These are phyloP conservation scores for Candida berthetii DNA, from an alignment of 805 yeast species.

Conservation along the genomic window DNA sequence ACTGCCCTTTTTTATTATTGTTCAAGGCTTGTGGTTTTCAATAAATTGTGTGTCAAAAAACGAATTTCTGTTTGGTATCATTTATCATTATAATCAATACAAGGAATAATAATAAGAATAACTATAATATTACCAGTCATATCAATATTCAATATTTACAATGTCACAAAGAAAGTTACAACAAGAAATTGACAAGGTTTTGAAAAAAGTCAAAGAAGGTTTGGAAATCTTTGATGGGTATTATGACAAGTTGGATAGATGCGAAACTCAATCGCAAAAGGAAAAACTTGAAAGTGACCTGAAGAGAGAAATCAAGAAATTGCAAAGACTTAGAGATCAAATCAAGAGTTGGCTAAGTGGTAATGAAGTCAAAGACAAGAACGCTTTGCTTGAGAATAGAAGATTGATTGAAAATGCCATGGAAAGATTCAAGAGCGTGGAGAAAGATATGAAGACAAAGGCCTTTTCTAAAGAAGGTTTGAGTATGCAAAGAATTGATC, in stretches of 20 bases:
- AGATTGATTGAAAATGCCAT: constrained; percentile 67
- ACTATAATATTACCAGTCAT: too few species aligned
- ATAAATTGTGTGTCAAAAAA: too few species aligned
- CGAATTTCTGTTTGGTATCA: too few species aligned
- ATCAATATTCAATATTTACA: neutral
- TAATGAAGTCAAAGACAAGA: constrained; percentile 87
- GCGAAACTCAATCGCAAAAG: constrained; percentile 83
- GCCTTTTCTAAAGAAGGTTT: constrained; percentile 93
- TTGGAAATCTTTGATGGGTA: constrained; percentile 77
- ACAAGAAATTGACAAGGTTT: constrained; percentile 86
- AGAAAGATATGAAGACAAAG: constrained; percentile 87
- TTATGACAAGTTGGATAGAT: constrained; percentile 75
- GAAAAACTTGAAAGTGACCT: constrained; percentile 90
- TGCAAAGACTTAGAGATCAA: constrained; percentile 91
- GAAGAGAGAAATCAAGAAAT: constrained; percentile 90
- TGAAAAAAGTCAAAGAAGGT: constrained; percentile 53
- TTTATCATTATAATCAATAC: too few species aligned
- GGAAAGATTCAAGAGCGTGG: constrained; percentile 95
- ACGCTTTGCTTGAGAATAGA: constrained; percentile 71
- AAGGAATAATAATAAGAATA: too few species aligned
- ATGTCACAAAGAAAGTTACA: constrained; percentile 43
- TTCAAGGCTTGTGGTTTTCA: too few species aligned
- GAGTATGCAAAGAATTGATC: constrained; percentile 66
- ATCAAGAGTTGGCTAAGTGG: constrained; percentile 92
- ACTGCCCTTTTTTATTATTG: too few species aligned